These are phyloP conservation scores for sweet orange (Citrus sinensis) DNA, from an alignment of 345 rosid species.

Conservation along the genomic window DVS_A1.0 CM039163.1:42300501-42301000, in stretches of 20 bases:
- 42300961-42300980: background rate
- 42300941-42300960: constrained; percentile 22
- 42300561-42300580: constrained; percentile 29
- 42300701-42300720: constrained; percentile 16
- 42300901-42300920: constrained; percentile 90
- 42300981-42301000: background rate
- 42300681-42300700: constrained; percentile 1
- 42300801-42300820: constrained; percentile 13
- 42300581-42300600: constrained; percentile 16
- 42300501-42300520: constrained; percentile 18
- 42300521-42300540: constrained; percentile 20
- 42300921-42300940: constrained; percentile 79
- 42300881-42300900: constrained; percentile 75
- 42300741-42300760: constrained; percentile 29
- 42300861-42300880: constrained; percentile 36
- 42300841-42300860: constrained; percentile 7
- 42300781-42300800: constrained; percentile 35
- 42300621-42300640: constrained; percentile 16
- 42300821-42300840: background rate
- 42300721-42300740: constrained; percentile 2
- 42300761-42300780: constrained; percentile 26
- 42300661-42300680: constrained; percentile 17
- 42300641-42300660: constrained; percentile 23
- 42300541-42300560: constrained; percentile 10
- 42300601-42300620: constrained; percentile 22